Base-by-base conservation (phyloP, 2,329 filamentous ascomycete species). In the Botrytis fabae region DNA sequence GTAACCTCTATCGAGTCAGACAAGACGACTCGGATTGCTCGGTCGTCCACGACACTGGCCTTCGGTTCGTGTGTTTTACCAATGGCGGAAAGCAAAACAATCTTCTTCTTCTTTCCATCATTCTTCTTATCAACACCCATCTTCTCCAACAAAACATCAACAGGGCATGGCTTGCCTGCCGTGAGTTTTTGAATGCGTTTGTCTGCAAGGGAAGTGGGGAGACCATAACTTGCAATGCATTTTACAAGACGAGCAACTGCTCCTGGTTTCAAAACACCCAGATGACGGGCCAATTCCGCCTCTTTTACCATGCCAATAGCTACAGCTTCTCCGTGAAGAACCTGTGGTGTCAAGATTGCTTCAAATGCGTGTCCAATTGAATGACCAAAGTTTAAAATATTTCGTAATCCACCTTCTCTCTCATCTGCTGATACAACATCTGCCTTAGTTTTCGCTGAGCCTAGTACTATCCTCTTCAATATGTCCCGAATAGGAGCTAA, bases 51-150 rank as follows among this genome's bases (percentile, higher is more conserved):
- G 16, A 94, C 90, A 78, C 92, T 98, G 42, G 96, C 96, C 81
- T 92, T 93, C 71, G 90, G 92, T 83, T 99, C 96, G 80, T 95
- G 84, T 0, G 94, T 97, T 79, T 91, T 90, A 73, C 96, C 96
- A 80, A 99, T 97, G 20, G 92, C 92, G 0, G 94, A 95, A 18
- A 99, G 86, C 12, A 99, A 88, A 10, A 98, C 95, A 75, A 99
- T 92, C 84, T 97, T 98, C 86, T 99, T 99, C 83, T 95, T 94
- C 74, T 89, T 89, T 2, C 96, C 96, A 62, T 97, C 93, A 77
- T 99, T 99, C 86, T 99, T 99, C 88, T 99, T 99, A 84, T 99
- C 96, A 14, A 99, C 92, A 0, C 92, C 94, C 96, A 99, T 99
- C 81, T 97, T 97, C 77, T 92, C 88, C 73, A 99, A 87, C 69